Evolutionary conservation across 148 eudicot genomes (phyloP).

Genomic region (Rhododendron griersonianum): DNA sequence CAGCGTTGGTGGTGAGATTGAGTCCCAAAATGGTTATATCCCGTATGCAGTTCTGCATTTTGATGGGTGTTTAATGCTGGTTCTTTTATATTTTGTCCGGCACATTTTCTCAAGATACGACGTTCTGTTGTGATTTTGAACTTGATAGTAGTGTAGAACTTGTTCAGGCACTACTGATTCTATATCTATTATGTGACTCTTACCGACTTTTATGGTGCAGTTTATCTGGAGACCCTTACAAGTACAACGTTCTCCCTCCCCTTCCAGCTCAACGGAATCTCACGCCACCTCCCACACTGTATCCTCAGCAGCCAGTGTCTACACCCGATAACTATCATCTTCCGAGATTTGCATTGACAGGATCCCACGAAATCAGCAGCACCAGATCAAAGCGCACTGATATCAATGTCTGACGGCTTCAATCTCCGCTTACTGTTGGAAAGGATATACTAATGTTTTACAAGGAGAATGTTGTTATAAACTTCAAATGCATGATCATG

Average conservation of each 20-base stretch:
- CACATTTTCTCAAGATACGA: not conserved
- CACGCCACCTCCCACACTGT: slow-evolving; percentile 86
- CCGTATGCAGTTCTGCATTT: not conserved
- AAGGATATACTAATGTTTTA: not conserved
- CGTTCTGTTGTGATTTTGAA: not conserved
- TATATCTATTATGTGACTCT: not conserved
- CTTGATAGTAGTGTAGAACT: not conserved
- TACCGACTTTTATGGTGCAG: slow-evolving; percentile 29
- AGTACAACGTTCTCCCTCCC: slow-evolving; percentile 73
- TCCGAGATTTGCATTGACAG: slow-evolving; percentile 49
- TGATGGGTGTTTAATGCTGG: not conserved
- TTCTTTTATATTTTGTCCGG: not conserved
- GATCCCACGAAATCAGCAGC: slow-evolving; percentile 49
- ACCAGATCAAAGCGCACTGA: slow-evolving; percentile 75
- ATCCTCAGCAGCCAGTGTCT: slow-evolving; percentile 83
- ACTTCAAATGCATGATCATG: not conserved
- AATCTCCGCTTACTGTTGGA: not conserved
- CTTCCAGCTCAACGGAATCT: slow-evolving; percentile 84
- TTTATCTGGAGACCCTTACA: slow-evolving; percentile 55
- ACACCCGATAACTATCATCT: slow-evolving; percentile 59
- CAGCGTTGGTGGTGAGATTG: not conserved
- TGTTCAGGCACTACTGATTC: not conserved
- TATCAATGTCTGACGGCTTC: slow-evolving; percentile 54
- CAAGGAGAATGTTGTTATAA: not conserved
- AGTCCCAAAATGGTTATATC: not conserved